Evolutionary conservation across 805 yeast genomes (phyloP), one percentile per base, ranked within the genome.

Genomic region (Saccharomycopsis sp.): DNA sequence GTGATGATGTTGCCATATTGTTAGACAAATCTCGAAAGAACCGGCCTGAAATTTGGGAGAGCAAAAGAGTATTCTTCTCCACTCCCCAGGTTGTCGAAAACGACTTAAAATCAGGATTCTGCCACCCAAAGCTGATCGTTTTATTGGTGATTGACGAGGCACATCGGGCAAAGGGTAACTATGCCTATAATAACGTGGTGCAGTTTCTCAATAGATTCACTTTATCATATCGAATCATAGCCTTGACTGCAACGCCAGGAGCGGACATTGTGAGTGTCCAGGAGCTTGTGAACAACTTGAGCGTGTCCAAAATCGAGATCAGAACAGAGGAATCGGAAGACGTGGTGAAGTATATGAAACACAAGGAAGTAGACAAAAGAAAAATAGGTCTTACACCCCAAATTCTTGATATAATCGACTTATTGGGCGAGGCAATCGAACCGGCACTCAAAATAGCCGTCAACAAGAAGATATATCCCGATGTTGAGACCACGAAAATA

Each of bases 1-100:
- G 84, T 53, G 73, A 79, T 21, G 85, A 85, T 51, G 88, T 92
- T 1, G 95, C 97, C 0, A 87, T 91, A 52, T 71, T 91, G 57
- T 71, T 91, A 48, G 91, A 79, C 66, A 77, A 70, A 64, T 67
- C 77, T 63, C 67, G 85, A 73, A 71, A 72, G 12, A 84, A 85
- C 61, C 77, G 99, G 60, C 83, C 78, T 1, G 83, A 80, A 34
- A 83, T 88, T n/a, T 94, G 97, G 97, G 72, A 74, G 16, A 67
- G 76, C 2, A 87, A 85, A 64, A 75, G 91, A 41, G 90, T 95
- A 0, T 89, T 94, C 65, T 94, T 94, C 67, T 83, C 97, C 0
- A 94, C 99, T 0, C 99, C 99, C 0, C 99, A 94, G 66, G 95
- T 91, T 3, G 91, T 94, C 2, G 97, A 90, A 62, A 91, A 91